Evolutionary conservation across 305 asterid genomes (phyloP).

Genomic region (Fraxinus xanthoxyloides): DNA sequence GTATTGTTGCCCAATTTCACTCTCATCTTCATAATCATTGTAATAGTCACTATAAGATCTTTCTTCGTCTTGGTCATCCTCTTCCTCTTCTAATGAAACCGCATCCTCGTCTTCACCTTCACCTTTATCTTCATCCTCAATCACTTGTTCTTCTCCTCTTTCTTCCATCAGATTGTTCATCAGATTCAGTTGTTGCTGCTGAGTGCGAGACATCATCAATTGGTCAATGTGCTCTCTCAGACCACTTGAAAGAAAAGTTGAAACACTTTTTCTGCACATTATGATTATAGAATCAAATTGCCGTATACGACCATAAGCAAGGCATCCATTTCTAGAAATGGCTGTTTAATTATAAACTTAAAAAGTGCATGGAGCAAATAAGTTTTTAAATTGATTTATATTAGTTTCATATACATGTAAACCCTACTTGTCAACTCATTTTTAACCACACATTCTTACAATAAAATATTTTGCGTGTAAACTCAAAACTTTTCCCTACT

Average conservation of each 20-base stretch:
- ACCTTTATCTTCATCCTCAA: slow-evolving; percentile 18
- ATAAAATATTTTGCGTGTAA: neutral
- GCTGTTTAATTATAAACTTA: neutral
- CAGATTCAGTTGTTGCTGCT: slow-evolving; percentile 31
- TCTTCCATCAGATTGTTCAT: slow-evolving; percentile 20
- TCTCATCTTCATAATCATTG: slow-evolving; percentile 43
- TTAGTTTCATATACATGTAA: neutral
- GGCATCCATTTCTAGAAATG: neutral
- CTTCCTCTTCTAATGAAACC: slow-evolving; percentile 5
- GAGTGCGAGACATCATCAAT: slow-evolving; percentile 59
- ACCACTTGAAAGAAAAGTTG: slow-evolving; percentile 69
- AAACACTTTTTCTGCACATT: slow-evolving; percentile 69
- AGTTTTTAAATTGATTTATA: neutral
- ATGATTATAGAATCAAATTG: neutral
- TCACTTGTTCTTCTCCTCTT: slow-evolving; percentile 14
- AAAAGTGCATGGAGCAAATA: neutral
- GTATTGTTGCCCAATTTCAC: slow-evolving; percentile 36
- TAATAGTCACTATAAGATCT: slow-evolving; percentile 26
- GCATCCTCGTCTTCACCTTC: neutral
- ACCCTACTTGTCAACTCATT: neutral
- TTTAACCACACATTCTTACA: neutral
- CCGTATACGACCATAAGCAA: neutral
- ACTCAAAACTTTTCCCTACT: no score
- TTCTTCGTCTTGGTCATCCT: slow-evolving; percentile 27
- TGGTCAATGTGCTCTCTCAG: slow-evolving; percentile 63